Conservation (phyloP, 2,329 filamentous ascomycete species). For the Alternaria burnsii region DNA sequence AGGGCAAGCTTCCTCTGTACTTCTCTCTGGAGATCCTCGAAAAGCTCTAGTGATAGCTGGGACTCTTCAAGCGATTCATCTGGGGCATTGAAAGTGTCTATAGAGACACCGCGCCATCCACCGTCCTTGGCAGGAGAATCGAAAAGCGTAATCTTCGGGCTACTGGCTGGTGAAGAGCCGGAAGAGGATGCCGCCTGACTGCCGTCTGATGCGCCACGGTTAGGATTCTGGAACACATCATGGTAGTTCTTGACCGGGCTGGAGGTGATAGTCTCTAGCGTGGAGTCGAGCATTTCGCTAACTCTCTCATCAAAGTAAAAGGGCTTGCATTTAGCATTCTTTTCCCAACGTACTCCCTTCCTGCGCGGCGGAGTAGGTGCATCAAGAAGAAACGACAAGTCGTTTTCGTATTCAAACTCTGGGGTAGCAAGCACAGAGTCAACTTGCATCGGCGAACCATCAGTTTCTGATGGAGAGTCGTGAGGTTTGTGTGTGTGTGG, state of each 20-base stretch:
- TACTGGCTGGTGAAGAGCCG: slow-evolving; percentile 1
- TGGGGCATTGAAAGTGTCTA: slow-evolving; percentile 19
- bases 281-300: slow-evolving; percentile 35
- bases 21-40: slow-evolving; percentile 27
- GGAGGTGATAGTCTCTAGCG: slow-evolving; percentile 27
- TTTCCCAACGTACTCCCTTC: slow-evolving; percentile 26
- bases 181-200: background rate
- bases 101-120: slow-evolving; percentile 24
- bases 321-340: slow-evolving; percentile 19
- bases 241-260: slow-evolving; percentile 17
- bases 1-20: slow-evolving; percentile 24
- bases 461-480: background rate
- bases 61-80: slow-evolving; percentile 33
- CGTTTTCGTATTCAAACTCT: slow-evolving; percentile 25
- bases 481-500: background rate
- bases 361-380: slow-evolving; percentile 12
- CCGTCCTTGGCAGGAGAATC: slow-evolving; percentile 5
- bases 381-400: slow-evolving; percentile 28
- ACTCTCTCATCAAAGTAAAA: slow-evolving; percentile 33
- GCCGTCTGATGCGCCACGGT: slow-evolving; percentile 3
- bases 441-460: background rate
- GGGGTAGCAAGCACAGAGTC: background rate
- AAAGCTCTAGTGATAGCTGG: slow-evolving; percentile 30
- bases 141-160: background rate
- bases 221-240: slow-evolving; percentile 16